Evolutionary conservation across 2,329 filamentous ascomycete genomes (phyloP).

Genomic region (Phyllosticta citrichinensis): DNA sequence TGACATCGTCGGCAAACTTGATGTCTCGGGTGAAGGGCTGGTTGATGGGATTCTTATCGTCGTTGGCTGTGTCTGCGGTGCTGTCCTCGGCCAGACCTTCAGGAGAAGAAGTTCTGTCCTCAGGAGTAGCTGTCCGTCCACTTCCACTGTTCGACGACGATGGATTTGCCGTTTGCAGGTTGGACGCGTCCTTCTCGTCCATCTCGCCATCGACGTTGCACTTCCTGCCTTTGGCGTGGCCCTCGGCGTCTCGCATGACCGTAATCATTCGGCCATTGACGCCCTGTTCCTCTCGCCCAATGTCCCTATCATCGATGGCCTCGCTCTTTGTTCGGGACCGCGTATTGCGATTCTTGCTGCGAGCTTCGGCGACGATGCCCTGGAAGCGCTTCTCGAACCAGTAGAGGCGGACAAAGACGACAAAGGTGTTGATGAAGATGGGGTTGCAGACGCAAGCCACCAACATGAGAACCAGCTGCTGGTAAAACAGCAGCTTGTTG

Average conservation of each 20-base stretch:
- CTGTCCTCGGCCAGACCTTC: neutral
- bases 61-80: neutral
- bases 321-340: conserved; percentile 44
- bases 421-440: conserved; percentile 46
- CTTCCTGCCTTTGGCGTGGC: conserved; percentile 39
- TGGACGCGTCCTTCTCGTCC: conserved; percentile 29
- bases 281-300: conserved; percentile 47
- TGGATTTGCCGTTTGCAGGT: neutral
- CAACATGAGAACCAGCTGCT: conserved; percentile 41
- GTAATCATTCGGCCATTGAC: conserved; percentile 57
- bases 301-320: conserved; percentile 33
- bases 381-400: conserved; percentile 98
- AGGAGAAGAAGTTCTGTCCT: conserved; percentile 13
- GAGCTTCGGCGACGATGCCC: conserved; percentile 65
- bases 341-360: conserved; percentile 49
- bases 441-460: conserved; percentile 29
- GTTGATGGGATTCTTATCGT: conserved; percentile 8
- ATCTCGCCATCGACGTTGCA: conserved; percentile 44
- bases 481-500: conserved; percentile 37
- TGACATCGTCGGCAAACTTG: conserved; percentile 59
- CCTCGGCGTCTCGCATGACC: conserved; percentile 51
- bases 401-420: conserved; percentile 87
- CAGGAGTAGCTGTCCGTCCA: conserved; percentile 28
- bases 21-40: conserved; percentile 40
- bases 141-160: conserved; percentile 39